Evolutionary conservation across 768 basidiomycete genomes (phyloP).

Genomic region (Sporobolomyces phaffii): DNA sequence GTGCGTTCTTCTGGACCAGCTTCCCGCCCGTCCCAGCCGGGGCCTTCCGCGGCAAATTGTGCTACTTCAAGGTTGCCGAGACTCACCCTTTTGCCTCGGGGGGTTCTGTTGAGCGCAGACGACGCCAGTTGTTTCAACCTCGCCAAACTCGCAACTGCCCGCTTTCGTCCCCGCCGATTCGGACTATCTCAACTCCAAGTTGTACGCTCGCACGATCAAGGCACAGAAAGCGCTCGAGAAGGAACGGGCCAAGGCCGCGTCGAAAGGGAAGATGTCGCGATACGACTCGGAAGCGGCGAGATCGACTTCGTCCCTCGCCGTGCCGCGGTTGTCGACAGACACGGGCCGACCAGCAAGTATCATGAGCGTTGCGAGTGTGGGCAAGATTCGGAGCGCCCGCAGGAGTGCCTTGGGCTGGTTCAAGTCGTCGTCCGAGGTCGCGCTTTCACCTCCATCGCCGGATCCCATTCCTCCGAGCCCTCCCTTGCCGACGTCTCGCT

Average conservation of each 20-base stretch:
- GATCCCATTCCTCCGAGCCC: conserved; percentile 1
- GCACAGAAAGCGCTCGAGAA: conserved; percentile 37
- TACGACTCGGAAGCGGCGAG: conserved; percentile 27
- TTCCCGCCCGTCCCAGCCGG: too few relatives aligned
- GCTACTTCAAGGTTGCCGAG: too few relatives aligned
- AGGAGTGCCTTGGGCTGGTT: conserved; percentile 33
- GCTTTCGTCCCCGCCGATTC: conserved; percentile 22
- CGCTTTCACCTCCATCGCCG: conserved; percentile 8
- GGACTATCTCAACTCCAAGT: conserved; percentile 34
- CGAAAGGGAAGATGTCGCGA: conserved; percentile 27
- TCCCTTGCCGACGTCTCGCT: background rate
- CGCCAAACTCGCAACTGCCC: background rate
- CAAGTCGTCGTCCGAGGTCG: conserved; percentile 24
- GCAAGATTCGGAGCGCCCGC: background rate
- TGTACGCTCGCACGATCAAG: conserved; percentile 37
- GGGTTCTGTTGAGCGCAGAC: too few relatives aligned
- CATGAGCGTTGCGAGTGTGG: conserved; percentile 17
- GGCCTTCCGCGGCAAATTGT: too few relatives aligned
- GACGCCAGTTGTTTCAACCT: conserved; percentile 2
- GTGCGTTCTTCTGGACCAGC: too few relatives aligned
- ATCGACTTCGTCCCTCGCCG: conserved; percentile 13
- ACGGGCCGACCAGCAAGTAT: conserved; percentile 19
- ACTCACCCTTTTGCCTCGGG: too few relatives aligned
- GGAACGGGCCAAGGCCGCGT: conserved; percentile 32
- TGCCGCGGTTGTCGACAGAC: conserved; percentile 8